phyloP scores from a whole-genome alignment of 2,329 filamentous ascomycete species.

The Ascochyta rabiei region DNA sequence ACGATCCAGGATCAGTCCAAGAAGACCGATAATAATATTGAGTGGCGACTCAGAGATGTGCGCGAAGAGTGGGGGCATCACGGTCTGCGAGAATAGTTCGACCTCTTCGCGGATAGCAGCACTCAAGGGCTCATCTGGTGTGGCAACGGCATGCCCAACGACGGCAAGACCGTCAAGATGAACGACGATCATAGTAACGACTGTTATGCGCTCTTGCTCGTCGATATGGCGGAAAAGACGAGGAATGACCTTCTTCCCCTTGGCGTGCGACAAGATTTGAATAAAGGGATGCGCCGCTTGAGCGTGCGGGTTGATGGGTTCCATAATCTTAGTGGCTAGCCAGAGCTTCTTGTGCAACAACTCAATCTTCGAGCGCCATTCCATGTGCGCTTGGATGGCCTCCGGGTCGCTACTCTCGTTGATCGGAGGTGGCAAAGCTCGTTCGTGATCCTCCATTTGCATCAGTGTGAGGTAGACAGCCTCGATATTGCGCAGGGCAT shows the following conservation, averaged over 20 bases:
- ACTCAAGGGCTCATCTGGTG: slow-evolving; percentile 72
- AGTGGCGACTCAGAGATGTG: slow-evolving; percentile 91
- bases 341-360: slow-evolving; percentile 81
- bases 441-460: slow-evolving; percentile 91
- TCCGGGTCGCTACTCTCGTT: slow-evolving; percentile 70
- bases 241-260: slow-evolving; percentile 95
- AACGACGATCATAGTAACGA: slow-evolving; percentile 93
- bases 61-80: slow-evolving; percentile 87
- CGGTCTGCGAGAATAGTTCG: slow-evolving; percentile 83
- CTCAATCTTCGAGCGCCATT: slow-evolving; percentile 76
- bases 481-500: slow-evolving; percentile 84
- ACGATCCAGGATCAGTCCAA: slow-evolving; percentile 81
- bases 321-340: slow-evolving; percentile 87
- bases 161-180: slow-evolving; percentile 93
- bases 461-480: slow-evolving; percentile 86
- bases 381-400: slow-evolving; percentile 73
- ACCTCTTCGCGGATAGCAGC: slow-evolving; percentile 82
- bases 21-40: slow-evolving; percentile 86
- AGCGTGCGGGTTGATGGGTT: slow-evolving; percentile 74
- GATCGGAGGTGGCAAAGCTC: slow-evolving; percentile 73
- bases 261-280: slow-evolving; percentile 89
- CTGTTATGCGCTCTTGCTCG: slow-evolving; percentile 90
- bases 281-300: slow-evolving; percentile 86
- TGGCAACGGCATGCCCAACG: slow-evolving; percentile 78
- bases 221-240: slow-evolving; percentile 93